Evolutionary conservation across 306 rosid genomes (phyloP), one percentile per base, ranked within the genome.

Genomic region (Hippophae tibetana): DNA sequence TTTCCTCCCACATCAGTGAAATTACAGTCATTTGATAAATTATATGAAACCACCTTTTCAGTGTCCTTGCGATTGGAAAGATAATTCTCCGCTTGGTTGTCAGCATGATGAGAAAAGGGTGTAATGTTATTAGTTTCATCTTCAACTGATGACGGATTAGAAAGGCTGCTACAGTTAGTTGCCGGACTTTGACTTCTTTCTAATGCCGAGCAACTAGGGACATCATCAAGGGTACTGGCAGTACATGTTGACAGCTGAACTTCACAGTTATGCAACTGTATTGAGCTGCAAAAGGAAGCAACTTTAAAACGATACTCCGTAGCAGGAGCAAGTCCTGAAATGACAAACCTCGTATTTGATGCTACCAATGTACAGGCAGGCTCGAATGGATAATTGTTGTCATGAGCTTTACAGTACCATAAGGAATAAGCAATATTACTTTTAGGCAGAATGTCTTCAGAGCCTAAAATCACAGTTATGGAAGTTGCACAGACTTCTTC

Each of bases 111-210:
- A 31, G 78, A 72, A 47, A 72, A 82, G 7, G 85, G 90, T 51
- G 75, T 69, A 10, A 76, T 59, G 75, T 89, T 89, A 74, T 85
- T 90, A 27, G 89, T 90, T 78, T 90, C 97, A 72, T 90, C 95
- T 74, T 87, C 97, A 48, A 87, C 87, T 3, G 97, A 90, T 42
- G 95, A 90, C 5, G 97, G 97, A 84, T 87, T 87, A 50, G 97
- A 87, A 69, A 90, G 94, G 78, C 84, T 82, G 72, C 97, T 90
- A 27, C 79, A 81, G 79, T 84, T 90, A 68, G 94, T 90, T 58
- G 76, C 82, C 6, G 94, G 94, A 57, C 97, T 90, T 75, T 80
- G 94, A 77, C 90, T 82, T 81, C 95, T 79, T 64, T 89, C 95
- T 13, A 78, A 72, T 53, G 79, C 77, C 14, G 78, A 79, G 70